These are phyloP conservation scores for Discostella stelligera DNA, from an alignment of 352 stramenopile species.

Conservation along the genomic window DNA sequence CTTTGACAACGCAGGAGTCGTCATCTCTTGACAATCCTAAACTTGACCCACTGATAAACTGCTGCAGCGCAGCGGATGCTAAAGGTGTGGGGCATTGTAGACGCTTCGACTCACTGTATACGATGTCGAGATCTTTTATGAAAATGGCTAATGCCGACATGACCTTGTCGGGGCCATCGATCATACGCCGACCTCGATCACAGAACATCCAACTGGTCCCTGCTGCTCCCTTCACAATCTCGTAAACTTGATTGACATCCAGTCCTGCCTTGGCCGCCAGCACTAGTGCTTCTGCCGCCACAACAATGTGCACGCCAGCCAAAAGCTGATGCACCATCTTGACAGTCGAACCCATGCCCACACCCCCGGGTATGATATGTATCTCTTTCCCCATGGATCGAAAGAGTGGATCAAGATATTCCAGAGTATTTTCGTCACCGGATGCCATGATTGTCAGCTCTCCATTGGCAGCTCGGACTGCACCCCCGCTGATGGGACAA, in stretches of 20 bases:
- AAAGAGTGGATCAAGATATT: conserved; percentile 38
- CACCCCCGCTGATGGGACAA: conserved; percentile 71
- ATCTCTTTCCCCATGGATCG: conserved; percentile 60
- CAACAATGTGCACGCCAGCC: conserved; percentile 71
- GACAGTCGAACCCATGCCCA: conserved; percentile 58
- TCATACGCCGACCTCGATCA: conserved; percentile 69
- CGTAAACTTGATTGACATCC: conserved; percentile 70
- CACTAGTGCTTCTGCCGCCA: conserved; percentile 66
- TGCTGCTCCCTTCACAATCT: conserved; percentile 72
- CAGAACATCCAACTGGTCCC: conserved; percentile 76
- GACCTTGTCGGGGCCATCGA: conserved; percentile 50
- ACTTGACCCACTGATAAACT: background rate
- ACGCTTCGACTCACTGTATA: conserved; percentile 64
- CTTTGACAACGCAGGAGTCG: background rate
- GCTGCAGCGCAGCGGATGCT: conserved; percentile 51
- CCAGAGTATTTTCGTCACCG: conserved; percentile 36
- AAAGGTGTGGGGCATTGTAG: conserved; percentile 60
- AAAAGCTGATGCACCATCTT: conserved; percentile 79
- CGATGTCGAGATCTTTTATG: conserved; percentile 81
- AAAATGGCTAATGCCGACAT: conserved; percentile 69
- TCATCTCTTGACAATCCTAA: background rate
- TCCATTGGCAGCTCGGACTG: conserved; percentile 51
- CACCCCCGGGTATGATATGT: conserved; percentile 65
- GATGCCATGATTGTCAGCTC: conserved; percentile 72
- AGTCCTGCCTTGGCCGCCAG: conserved; percentile 71